Percentiles rank a stretch among this genome's conserved stretches.
Evolutionary conservation across 2,329 filamentous ascomycete genomes (phyloP).

Genomic region (Sporothrix inflata): DNA sequence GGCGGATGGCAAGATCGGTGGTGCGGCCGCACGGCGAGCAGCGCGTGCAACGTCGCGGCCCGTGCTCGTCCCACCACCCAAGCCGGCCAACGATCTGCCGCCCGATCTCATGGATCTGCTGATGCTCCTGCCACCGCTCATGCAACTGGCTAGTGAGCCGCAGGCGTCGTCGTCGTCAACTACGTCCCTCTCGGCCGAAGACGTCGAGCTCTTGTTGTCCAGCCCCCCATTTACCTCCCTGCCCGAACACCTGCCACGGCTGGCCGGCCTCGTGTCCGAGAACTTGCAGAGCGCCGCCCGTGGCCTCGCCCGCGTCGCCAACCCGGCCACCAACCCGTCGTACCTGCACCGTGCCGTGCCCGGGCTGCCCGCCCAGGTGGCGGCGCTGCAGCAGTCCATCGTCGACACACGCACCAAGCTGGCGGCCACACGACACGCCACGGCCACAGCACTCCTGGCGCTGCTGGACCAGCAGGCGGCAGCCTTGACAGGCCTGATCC

Average conservation of each 20-base stretch:
- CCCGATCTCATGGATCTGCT: constrained; percentile 55
- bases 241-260: constrained; percentile 50
- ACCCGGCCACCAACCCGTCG: constrained; percentile 57
- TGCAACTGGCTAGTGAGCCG: constrained; percentile 35
- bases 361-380: constrained; percentile 48
- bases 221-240: constrained; percentile 55
- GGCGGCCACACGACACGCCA: constrained; percentile 45
- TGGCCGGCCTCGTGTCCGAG: constrained; percentile 53
- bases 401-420: constrained; percentile 42
- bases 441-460: constrained; percentile 43
- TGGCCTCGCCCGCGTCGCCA: constrained; percentile 52
- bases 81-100: constrained; percentile 34
- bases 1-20: neutral
- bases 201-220: constrained; percentile 51
- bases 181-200: constrained; percentile 41
- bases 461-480: constrained; percentile 49
- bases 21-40: constrained; percentile 30
- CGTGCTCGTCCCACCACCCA: constrained; percentile 36
- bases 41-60: neutral
- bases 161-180: neutral
- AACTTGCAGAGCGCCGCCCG: constrained; percentile 55
- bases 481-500: constrained; percentile 50
- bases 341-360: constrained; percentile 62
- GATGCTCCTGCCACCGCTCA: constrained; percentile 56
- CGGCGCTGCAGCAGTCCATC: constrained; percentile 44